Conservation (phyloP, 345 rosid species). For the Arabidopsis arenosa region DNA sequence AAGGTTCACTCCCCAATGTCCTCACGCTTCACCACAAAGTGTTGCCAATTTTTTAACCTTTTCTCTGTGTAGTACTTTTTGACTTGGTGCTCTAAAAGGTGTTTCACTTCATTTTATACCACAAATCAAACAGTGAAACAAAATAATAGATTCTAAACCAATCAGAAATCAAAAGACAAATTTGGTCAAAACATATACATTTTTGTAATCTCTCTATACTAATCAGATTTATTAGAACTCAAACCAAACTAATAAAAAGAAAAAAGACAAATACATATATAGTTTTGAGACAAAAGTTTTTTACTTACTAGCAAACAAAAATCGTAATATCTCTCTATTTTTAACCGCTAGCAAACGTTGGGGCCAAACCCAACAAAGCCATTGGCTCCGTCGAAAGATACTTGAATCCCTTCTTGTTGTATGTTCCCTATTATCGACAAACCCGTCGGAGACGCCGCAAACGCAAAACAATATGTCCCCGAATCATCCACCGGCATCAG, state of each 20-base stretch:
- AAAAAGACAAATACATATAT: constrained; percentile 30
- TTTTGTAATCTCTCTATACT: constrained; percentile 36
- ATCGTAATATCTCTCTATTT: constrained; percentile 14
- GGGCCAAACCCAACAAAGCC: constrained; percentile 99
- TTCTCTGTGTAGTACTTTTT: constrained; percentile 37
- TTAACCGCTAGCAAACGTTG: constrained; percentile 60
- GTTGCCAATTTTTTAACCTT: constrained; percentile 14
- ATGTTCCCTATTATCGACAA: constrained; percentile 95
- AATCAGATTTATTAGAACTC: constrained; percentile 33
- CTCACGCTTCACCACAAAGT: constrained; percentile 46
- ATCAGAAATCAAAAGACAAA: constrained; percentile 23
- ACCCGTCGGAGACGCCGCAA: constrained; percentile 71
- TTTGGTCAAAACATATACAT: constrained; percentile 44
- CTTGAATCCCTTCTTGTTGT: constrained; percentile 96
- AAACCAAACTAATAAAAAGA: constrained; percentile 30
- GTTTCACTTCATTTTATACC: constrained; percentile 11
- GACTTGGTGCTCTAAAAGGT: constrained; percentile 37
- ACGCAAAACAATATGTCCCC: constrained; percentile 94
- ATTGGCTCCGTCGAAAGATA: constrained; percentile 88
- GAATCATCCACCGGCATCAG: constrained; percentile 84
- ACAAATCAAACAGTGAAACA: constrained; percentile 19
- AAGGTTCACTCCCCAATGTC: constrained; percentile 42
- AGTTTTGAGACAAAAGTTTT: constrained; percentile 24
- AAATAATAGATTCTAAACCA: constrained; percentile 20
- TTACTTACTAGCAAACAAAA: constrained; percentile 38